A percentile compares a stretch with the other conserved stretches of the same genome.
These are phyloP conservation scores for Arthromyces matolae DNA, from an alignment of 768 basidiomycete species.

Conservation along the genomic window DNA sequence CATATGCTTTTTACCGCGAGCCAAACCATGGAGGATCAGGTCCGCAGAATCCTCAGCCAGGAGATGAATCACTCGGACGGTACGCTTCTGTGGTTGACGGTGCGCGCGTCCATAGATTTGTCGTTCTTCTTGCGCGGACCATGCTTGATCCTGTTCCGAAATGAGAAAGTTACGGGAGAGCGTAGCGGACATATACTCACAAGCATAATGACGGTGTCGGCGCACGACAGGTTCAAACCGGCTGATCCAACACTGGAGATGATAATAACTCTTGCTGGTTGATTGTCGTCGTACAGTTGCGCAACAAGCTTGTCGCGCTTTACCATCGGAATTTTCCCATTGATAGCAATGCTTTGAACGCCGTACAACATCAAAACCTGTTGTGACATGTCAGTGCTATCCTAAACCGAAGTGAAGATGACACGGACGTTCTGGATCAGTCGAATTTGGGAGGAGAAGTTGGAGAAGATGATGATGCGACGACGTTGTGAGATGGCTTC, in stretches of 20 bases:
- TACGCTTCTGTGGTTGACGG: constrained; percentile 13
- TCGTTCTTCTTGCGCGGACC: constrained; percentile 14
- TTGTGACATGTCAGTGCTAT: background rate
- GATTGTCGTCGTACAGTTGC: constrained; percentile 9
- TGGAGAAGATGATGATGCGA: background rate
- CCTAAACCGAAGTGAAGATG: background rate
- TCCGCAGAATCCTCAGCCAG: constrained; percentile 14
- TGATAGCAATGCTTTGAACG: constrained; percentile 8
- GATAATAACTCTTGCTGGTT: constrained; percentile 14
- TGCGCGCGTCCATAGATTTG: constrained; percentile 11
- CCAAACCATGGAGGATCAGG: constrained; percentile 11
- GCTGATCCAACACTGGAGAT: constrained; percentile 21
- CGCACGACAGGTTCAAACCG: constrained; percentile 20
- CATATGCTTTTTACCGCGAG: constrained; percentile 10
- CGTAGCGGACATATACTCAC: constrained; percentile 9
- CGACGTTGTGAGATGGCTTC: background rate
- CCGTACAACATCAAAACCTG: constrained; percentile 10
- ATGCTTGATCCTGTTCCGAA: constrained; percentile 9
- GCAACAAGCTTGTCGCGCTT: constrained; percentile 10
- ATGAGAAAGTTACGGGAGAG: background rate
- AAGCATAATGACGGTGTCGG: constrained; percentile 18
- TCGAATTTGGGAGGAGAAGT: background rate
- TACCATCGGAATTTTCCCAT: constrained; percentile 10
- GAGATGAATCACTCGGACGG: constrained; percentile 8
- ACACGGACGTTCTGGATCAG: background rate